Conservation (phyloP, 2,329 filamentous ascomycete species). For the Cercospora sp. region DNA sequence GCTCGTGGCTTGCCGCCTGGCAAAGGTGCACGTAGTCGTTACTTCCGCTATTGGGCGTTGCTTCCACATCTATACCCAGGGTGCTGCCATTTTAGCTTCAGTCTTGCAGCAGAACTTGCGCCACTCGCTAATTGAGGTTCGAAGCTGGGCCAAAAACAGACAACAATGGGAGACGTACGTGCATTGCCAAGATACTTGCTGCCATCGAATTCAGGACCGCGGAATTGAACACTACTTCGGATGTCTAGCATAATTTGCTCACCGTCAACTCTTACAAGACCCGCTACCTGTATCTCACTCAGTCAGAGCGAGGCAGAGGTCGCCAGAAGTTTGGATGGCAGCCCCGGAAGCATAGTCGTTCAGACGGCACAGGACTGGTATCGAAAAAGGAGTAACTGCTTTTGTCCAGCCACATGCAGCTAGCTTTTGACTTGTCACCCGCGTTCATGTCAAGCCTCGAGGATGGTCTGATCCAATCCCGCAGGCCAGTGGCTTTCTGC, state of each 20-base stretch:
- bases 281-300: background rate
- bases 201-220: background rate
- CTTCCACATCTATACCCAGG: background rate
- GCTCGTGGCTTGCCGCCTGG: background rate
- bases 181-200: background rate
- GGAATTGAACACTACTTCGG: background rate
- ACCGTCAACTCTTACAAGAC: background rate
- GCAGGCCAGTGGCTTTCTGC: background rate
- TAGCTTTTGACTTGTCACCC: background rate
- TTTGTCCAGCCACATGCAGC: background rate
- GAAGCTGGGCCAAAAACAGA: background rate
- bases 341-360: background rate
- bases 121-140: background rate
- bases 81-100: background rate
- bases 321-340: background rate
- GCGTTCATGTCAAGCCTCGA: background rate
- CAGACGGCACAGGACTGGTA: background rate
- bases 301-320: background rate
- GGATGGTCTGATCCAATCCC: background rate
- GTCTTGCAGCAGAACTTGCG: background rate
- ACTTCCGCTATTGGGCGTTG: background rate
- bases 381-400: background rate
- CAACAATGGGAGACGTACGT: background rate
- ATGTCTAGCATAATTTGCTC: background rate
- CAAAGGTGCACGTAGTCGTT: background rate